These are phyloP conservation scores for Cystofilobasidium bisporidii DNA, from an alignment of 768 basidiomycete species.

Conservation along the genomic window DNA sequence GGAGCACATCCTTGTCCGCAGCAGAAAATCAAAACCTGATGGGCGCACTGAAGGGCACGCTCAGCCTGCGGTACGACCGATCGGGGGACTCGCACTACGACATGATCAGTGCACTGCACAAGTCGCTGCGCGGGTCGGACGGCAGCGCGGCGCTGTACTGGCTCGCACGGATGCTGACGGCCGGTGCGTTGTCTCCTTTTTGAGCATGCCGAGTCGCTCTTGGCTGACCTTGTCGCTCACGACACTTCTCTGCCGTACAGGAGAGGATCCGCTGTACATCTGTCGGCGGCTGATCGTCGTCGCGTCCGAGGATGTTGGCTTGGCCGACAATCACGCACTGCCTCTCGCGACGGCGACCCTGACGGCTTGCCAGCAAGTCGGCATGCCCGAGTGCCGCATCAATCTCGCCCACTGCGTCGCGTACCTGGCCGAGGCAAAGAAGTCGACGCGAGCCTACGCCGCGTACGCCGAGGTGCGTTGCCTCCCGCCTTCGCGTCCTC, in stretches of 20 bases:
- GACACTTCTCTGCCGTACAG: conserved; percentile 34
- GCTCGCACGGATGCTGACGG: conserved; percentile 72
- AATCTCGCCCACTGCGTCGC: conserved; percentile 67
- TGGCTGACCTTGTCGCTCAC: not conserved
- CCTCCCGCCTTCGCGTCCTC: too few species aligned
- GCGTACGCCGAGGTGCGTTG: conserved; percentile 52
- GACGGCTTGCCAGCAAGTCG: conserved; percentile 41
- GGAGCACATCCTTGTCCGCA: conserved; percentile 30
- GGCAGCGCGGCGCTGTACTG: conserved; percentile 75
- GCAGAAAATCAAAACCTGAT: conserved; percentile 48
- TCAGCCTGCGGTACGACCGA: conserved; percentile 65
- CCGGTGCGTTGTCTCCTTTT: conserved; percentile 27
- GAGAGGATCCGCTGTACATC: conserved; percentile 69
- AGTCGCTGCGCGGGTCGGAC: conserved; percentile 67
- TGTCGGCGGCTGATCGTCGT: conserved; percentile 65
- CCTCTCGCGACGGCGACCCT: conserved; percentile 50
- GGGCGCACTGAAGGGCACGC: conserved; percentile 40
- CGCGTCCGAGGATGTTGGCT: conserved; percentile 76
- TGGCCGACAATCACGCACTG: conserved; percentile 67
- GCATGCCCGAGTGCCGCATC: conserved; percentile 41
- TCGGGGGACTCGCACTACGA: conserved; percentile 68
- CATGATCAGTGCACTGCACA: conserved; percentile 70
- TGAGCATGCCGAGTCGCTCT: too few species aligned
- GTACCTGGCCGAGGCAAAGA: conserved; percentile 72
- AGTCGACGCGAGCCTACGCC: conserved; percentile 68